Evolutionary conservation across 2,329 filamentous ascomycete species (phyloP), one percentile per base, ranked within the genome.

Genomic region (Pseudocercospora cruenta): DNA sequence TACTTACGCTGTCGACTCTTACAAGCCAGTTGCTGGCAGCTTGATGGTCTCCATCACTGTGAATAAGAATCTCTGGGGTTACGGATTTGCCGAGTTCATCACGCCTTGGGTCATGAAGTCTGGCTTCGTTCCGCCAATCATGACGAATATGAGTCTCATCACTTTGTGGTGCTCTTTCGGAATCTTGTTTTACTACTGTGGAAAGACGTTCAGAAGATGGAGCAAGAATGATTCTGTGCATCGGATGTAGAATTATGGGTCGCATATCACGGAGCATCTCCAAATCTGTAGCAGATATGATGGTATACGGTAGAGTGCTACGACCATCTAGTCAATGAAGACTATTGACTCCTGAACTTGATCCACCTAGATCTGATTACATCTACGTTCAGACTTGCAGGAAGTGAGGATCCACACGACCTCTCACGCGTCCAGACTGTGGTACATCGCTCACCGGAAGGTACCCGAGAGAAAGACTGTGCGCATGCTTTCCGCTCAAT

Each of bases 11-110:
- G 83, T 90, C 16, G 88, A 90, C 74, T 85, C 82, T 63, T 90
- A 90, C 76, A 90, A 89, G 77, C 86, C 87, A 0, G 84, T 89
- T 2, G 82, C 87, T 0, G 87, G 87, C 2, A 83, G 81, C 2
- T 78, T 89, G 57, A 87, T 89, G 73, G 86, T 89, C 0, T 80
- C 83, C 7, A 84, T 88, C 69, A 89, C 87, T 0, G 86, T 89
- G 54, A 87, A 88, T 72, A 89, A 89, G 79, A 89, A 89, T 64
- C 62, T 88, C 0, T 88, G 86, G 85, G 87, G 87, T 0, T 89
- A 88, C 73, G 86, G 86, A 0, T 85, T 88, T 69, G 33, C 69
- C 19, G 72, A 76, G 39, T 78, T 77, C 68, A 74, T 78, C 69
- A 78, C 73, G 1, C 77, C 79, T 0, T 88, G 85, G 85, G 79